Base-by-base conservation (phyloP, 257 asterid species). In the Linaria vulgaris region DNA sequence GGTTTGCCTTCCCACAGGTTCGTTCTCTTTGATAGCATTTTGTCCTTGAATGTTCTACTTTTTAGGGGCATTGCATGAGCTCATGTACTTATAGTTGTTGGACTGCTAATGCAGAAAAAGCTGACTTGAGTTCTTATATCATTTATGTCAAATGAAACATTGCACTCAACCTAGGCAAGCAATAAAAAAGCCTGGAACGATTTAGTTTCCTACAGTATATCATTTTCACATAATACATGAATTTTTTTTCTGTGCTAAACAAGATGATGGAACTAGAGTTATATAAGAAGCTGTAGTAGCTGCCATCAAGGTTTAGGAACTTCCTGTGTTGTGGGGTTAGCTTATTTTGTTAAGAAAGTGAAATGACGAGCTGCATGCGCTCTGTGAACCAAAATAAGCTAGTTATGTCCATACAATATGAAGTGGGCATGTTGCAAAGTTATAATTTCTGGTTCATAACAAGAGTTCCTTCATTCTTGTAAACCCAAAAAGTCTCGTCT, bases 1-100 rank as follows among this genome's bases (percentile, higher is more conserved):
- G 95, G 67, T 19, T 83, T 78, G 98, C 96, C 60, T 74, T 86
- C 56, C 96, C 96, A 20, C 95, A 86, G 96, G 98, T 87, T 63
- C 55, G 77, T 71, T 5, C 34, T 58, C 49, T 9, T 39, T 23
- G 38, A 48, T 62, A 20, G 24, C 59, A 39, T 53, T 66, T 54
- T 48, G 25, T 58, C 23, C 68, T 54, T 51, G 12, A 48, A 21
- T 48, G 52, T 19, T n/a, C 8, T 45, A 27, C 3, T 70, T 27
- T 41, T 13, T 14, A 17, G 12, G 12, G 41, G 31, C 6, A 2
- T 58, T 31, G 22, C 52, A 3, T n/a, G 17, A 61, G 31, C 13
- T 3, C 37, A 39, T 3, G 19, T 49, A 53, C 14, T 27, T 58
- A 2, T 16, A 15, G 31, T 57, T 56, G 24, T 23, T 39, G 13